A percentile compares a stretch with the other conserved stretches of the same genome.
These are phyloP conservation scores for Clausena lansium DNA, from an alignment of 345 rosid species.

Conservation along the genomic window DNA sequence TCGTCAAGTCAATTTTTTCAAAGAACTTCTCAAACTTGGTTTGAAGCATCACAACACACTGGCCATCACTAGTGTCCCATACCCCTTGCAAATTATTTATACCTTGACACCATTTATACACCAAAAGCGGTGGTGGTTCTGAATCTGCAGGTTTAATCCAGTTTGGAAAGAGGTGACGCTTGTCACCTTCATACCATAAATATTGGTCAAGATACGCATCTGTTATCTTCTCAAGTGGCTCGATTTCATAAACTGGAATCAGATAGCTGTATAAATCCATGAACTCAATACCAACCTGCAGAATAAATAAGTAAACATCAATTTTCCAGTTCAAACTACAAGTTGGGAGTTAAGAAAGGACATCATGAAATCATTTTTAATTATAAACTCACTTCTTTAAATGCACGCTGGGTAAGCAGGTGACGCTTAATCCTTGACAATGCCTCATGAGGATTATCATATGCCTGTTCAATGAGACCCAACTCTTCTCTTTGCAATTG, in stretches of 20 bases:
- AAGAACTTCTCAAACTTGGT: constrained; percentile 98
- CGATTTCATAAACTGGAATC: constrained; percentile 99
- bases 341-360: neutral
- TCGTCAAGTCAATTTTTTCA: constrained; percentile 97
- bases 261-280: constrained; percentile 96
- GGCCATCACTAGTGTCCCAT: constrained; percentile 99
- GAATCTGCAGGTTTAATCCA: constrained; percentile 99
- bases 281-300: constrained; percentile 99
- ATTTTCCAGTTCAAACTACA: constrained; percentile 1
- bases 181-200: constrained; percentile 99
- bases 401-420: constrained; percentile 98
- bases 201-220: constrained; percentile 99
- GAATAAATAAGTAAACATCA: neutral
- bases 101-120: constrained; percentile 99
- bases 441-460: constrained; percentile 99
- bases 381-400: constrained; percentile 70
- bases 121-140: constrained; percentile 98
- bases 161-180: constrained; percentile 98
- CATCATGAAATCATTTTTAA: neutral
- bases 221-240: constrained; percentile 95
- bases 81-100: constrained; percentile 94
- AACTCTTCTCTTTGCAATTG: constrained; percentile 98
- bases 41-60: constrained; percentile 99
- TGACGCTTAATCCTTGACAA: constrained; percentile 96
- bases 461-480: constrained; percentile 99